phyloP scores from a whole-genome alignment of 352 stramenopile species.

The Blastocystis sp. region DNA sequence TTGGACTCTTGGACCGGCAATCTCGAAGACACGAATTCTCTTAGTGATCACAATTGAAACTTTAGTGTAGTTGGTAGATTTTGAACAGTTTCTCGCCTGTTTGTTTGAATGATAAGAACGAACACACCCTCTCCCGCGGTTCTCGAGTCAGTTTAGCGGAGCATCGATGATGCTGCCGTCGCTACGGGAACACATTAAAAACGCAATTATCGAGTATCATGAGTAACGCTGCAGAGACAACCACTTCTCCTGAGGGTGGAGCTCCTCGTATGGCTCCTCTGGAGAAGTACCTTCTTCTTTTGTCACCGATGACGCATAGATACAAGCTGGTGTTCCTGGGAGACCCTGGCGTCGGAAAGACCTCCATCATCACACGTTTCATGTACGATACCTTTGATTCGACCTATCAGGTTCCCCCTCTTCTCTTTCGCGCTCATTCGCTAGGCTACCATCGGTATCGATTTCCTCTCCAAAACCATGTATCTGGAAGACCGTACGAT shows the following conservation, averaged over 20 bases:
- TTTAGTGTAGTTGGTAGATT: slow-evolving; percentile 39
- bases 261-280: slow-evolving; percentile 47
- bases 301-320: not conserved
- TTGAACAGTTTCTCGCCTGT: not conserved
- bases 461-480: slow-evolving; percentile 99
- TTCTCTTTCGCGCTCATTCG: not conserved
- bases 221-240: slow-evolving; percentile 27
- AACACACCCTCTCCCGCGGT: no score
- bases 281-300: not conserved
- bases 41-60: not conserved
- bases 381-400: slow-evolving; percentile 96
- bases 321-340: slow-evolving; percentile 76
- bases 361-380: slow-evolving; percentile 98
- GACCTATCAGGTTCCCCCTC: slow-evolving; percentile 73
- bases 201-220: not conserved
- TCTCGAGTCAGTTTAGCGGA: no score
- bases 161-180: no score
- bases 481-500: slow-evolving; percentile 93
- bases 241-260: slow-evolving; percentile 32
- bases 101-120: no score
- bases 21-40: not conserved
- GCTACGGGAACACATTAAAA: not conserved
- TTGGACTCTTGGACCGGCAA: not conserved
- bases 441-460: slow-evolving; percentile 95
- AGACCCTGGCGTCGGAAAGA: slow-evolving; percentile 95